phyloP scores from a whole-genome alignment of 2,329 filamentous ascomycete species.

The Cordyceps tenuipes region DNA sequence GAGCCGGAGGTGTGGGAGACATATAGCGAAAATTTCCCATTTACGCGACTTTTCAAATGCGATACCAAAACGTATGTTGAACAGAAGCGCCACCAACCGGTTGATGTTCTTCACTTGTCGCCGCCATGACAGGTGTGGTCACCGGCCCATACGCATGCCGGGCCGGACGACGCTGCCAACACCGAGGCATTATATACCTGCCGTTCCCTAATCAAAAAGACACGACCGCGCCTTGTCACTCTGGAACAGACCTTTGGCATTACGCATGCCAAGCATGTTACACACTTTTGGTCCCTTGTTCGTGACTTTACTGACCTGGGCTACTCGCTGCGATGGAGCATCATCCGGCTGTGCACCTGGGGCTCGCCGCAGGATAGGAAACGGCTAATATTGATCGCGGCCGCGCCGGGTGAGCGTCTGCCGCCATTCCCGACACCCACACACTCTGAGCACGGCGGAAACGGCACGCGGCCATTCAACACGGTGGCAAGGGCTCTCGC shows the following conservation, averaged over 20 bases:
- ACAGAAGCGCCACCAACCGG: slow-evolving; percentile 27
- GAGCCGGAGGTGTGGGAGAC: slow-evolving; percentile 47
- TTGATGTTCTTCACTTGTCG: slow-evolving; percentile 66
- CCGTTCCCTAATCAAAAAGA: slow-evolving; percentile 44
- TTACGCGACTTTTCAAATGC: slow-evolving; percentile 38
- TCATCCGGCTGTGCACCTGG: slow-evolving; percentile 45
- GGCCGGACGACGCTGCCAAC: slow-evolving; percentile 63
- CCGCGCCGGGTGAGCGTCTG: slow-evolving; percentile 60
- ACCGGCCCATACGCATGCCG: slow-evolving; percentile 58
- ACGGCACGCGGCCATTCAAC: slow-evolving; percentile 27
- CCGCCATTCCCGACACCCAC: slow-evolving; percentile 58
- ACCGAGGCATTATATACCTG: slow-evolving; percentile 50
- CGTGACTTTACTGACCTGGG: slow-evolving; percentile 54
- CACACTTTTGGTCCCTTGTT: slow-evolving; percentile 53
- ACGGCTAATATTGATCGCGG: slow-evolving; percentile 49
- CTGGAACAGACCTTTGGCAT: slow-evolving; percentile 74
- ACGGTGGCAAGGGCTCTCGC: slow-evolving; percentile 35
- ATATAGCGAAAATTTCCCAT: slow-evolving; percentile 50
- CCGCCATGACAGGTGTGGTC: slow-evolving; percentile 75
- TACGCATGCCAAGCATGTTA: slow-evolving; percentile 39
- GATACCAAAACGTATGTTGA: slow-evolving; percentile 42
- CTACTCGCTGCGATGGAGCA: slow-evolving; percentile 63
- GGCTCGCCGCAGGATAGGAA: slow-evolving; percentile 41
- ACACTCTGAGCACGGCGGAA: slow-evolving; percentile 36
- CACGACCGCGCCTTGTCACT: slow-evolving; percentile 61